Base-by-base conservation (phyloP, 2,329 filamentous ascomycete species). In the Podosphaera xanthii region DNA sequence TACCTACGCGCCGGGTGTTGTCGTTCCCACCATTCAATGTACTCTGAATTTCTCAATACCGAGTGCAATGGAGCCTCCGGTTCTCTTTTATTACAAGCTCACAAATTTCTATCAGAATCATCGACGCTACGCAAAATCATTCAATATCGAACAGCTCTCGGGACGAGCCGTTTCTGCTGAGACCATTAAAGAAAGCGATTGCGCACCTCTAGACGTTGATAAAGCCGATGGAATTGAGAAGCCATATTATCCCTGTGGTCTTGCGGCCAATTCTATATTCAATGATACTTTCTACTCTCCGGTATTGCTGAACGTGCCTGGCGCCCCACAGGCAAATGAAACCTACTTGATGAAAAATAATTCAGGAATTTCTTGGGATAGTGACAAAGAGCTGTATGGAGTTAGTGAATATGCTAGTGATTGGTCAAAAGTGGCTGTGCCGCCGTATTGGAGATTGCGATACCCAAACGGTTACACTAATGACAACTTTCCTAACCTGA, bases 51-150 rank as follows among this genome's bases (percentile, higher is more conserved):
- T 97, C 72, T 75, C 79, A 42, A 82, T 96, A 7, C 87, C 88
- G 1, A 83, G 91, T 66, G 75, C 82, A 60, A 83, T 98, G 71
- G 76, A 78, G 2, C 80, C 89, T 0, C 89, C 91, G 0, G 86
- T 98, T 9, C 79, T 91, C 62, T 82, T 97, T 71, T 98, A 96
- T 75, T 98, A 98, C 72, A 85, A 86, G 65, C 82, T 98, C 63
- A 91, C 88, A 60, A 95, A 97, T 73, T 98, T 98, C 74, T 97
- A 97, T 75, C 92, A 98, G 72, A 98, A 98, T 70, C 92, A 98
- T 70, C 85, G 92, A 64, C 84, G 91, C 71, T 98, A 98, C 66
- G 92, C 96, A 61, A 86, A 88, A 69, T 94, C 87, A 0, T 85
- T 94, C 67, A 85, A 90, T 68, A 78, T 83, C 60, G 77, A 86